phyloP scores from a whole-genome alignment of 2,329 filamentous ascomycete genomes.

The Penicillium frequentans region DNA sequence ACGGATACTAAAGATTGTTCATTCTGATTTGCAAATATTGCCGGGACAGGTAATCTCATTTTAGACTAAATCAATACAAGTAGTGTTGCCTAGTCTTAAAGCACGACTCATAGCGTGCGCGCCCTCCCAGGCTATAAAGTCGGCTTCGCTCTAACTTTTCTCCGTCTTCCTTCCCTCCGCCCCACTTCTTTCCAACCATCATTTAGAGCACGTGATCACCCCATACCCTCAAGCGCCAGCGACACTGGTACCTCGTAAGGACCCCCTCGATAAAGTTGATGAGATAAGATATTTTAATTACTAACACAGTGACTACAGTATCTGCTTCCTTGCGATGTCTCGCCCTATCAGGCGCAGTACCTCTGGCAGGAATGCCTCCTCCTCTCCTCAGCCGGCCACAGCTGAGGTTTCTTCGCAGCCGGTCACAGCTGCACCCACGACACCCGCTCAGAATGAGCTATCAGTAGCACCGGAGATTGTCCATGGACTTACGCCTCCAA shows the following conservation, averaged over 20 bases:
- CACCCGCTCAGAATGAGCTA: background rate
- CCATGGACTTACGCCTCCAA: background rate
- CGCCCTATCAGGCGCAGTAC: background rate
- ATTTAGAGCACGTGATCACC: background rate
- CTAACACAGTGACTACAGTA: background rate
- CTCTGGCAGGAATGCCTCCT: background rate
- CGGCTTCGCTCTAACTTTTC: too few species aligned
- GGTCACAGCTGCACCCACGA: background rate
- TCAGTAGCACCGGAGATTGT: background rate
- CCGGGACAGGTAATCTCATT: too few species aligned
- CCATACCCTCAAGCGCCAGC: background rate
- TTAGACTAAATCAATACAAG: too few species aligned
- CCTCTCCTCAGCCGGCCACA: background rate
- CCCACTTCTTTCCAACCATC: background rate
- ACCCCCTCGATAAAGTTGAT: background rate
- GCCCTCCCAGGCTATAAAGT: too few species aligned
- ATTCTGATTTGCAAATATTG: accelerated
- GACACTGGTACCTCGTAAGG: background rate
- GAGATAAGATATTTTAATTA: background rate
- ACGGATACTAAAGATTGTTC: too few species aligned
- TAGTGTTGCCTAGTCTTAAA: too few species aligned
- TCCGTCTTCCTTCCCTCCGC: too few species aligned
- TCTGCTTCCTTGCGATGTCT: background rate
- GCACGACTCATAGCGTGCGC: too few species aligned
- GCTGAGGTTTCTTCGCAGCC: background rate